phyloP scores from a whole-genome alignment of 768 basidiomycete species.

The Inosperma sp. region DNA sequence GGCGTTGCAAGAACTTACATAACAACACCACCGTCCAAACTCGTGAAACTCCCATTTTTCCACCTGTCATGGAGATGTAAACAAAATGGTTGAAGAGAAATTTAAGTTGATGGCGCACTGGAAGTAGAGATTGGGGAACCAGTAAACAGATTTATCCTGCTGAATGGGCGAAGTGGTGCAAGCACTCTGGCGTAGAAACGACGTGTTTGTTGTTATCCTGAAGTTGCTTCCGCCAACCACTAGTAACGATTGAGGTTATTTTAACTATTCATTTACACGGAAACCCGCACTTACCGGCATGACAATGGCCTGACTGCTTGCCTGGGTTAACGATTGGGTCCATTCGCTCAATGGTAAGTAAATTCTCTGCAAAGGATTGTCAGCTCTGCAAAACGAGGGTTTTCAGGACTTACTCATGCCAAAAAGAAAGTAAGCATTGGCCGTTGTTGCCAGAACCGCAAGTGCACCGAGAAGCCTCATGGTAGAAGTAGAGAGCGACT shows the following conservation, averaged over 20 bases:
- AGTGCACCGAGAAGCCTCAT: constrained; percentile 32
- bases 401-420: constrained; percentile 30
- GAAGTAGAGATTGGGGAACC: constrained; percentile 51
- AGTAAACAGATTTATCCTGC: constrained; percentile 51
- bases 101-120: constrained; percentile 30
- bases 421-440: constrained; percentile 46
- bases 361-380: constrained; percentile 28
- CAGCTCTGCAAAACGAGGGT: constrained; percentile 1
- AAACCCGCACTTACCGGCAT: constrained; percentile 33
- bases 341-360: constrained; percentile 44
- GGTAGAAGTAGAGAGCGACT: constrained; percentile 17
- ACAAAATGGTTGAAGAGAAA: neutral
- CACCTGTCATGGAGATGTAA: constrained; percentile 27
- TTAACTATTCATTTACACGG: neutral
- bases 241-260: constrained; percentile 20
- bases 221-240: constrained; percentile 54
- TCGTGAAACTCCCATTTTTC: constrained; percentile 45
- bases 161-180: constrained; percentile 52
- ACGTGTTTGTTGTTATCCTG: constrained; percentile 38
- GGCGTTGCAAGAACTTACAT: constrained; percentile 29
- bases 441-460: constrained; percentile 29
- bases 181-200: constrained; percentile 39
- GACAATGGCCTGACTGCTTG: constrained; percentile 42
- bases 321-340: constrained; percentile 50
- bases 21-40: constrained; percentile 40